Base-by-base conservation (phyloP, 352 stramenopile species). In the Pythium sukuiense region DNA sequence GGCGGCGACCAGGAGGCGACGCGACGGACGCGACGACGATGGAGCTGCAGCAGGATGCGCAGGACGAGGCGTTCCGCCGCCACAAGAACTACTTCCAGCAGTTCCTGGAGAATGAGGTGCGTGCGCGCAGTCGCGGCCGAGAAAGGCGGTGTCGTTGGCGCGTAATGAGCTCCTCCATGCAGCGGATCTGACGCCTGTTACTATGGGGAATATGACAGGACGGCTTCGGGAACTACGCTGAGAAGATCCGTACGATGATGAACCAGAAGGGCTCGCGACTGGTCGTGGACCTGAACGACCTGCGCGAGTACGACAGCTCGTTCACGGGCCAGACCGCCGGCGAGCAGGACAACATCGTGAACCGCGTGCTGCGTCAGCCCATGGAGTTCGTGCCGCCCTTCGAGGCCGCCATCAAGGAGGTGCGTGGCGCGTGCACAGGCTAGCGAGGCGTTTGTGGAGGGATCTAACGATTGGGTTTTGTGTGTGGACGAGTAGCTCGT, bases 81-180 rank as follows among this genome's bases (percentile, higher is more conserved):
- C 80, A 96, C 77, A 93, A 96, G 67, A 90, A 89, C 71, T 96
- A 96, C 76, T 96, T 96, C 67, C 80, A 89, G 66, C 67, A 82
- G 56, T 96, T 94, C 56, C 67, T 96, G 11, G 76, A 83, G 61
- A 91, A 88, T 57, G 84, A 94, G 39, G 87, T 91, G 62, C 68
- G 81, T 37, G 48, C n/a, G 6, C 18, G 27, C 18, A 30, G 33
- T 48, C 48, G 4, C 41, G 43, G 33, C 6, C 33, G 18, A 58
- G 43, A 59, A 16, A 18, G 43, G 43, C 45, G 45, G n/a, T 7
- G n/a, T 30, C 20, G 20, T 24, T 24, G 20, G 20, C 20, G 20
- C 20, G 20, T 24, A 24, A 24, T 24, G 20, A 24, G 20, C 20
- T 24, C 20, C 20, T 24, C 20, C 20, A 24, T 24, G 20, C 20